phyloP scores from a whole-genome alignment of 345 rosid genomes.

The Heritiera littoralis region DNA sequence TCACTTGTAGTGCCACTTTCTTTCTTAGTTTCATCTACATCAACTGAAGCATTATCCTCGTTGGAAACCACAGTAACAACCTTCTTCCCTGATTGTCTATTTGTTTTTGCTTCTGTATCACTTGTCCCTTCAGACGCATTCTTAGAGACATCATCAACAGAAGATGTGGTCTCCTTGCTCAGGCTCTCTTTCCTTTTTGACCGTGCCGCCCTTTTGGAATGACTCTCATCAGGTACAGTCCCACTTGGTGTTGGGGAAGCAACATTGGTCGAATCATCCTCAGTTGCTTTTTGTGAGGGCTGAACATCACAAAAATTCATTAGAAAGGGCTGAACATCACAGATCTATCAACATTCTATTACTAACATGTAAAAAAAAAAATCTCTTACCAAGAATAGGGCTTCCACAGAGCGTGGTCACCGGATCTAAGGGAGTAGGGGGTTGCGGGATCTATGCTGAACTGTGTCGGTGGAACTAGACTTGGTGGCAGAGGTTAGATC shows the following conservation, averaged over 20 bases:
- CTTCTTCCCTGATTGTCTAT: conserved; percentile 44
- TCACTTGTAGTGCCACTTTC: conserved; percentile 43
- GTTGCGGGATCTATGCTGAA: no score
- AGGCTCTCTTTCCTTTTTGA: conserved; percentile 57
- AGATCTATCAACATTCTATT: conserved; percentile 37
- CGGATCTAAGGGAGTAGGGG: no score
- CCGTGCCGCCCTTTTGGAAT: conserved; percentile 43
- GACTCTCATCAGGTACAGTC: conserved; percentile 44
- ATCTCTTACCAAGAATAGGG: no score
- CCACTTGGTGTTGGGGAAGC: conserved; percentile 45
- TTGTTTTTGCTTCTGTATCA: conserved; percentile 51
- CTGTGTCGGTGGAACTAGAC: no score
- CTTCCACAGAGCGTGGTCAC: no score
- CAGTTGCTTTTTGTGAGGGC: conserved; percentile 46
- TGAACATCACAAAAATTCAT: no score
- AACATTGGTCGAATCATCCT: conserved; percentile 36
- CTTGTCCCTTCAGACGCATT: conserved; percentile 51
- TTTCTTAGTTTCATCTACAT: conserved; percentile 39
- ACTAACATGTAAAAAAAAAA: no score
- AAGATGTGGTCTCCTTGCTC: conserved; percentile 40
- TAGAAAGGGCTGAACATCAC: conserved; percentile 31
- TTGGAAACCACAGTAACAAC: conserved; percentile 37
- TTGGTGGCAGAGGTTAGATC: no score
- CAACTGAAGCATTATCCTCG: conserved; percentile 38
- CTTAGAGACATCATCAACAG: conserved; percentile 43